phyloP scores from a whole-genome alignment of 176 grass and related monocot genomes.

The Guadua angustifolia region DNA sequence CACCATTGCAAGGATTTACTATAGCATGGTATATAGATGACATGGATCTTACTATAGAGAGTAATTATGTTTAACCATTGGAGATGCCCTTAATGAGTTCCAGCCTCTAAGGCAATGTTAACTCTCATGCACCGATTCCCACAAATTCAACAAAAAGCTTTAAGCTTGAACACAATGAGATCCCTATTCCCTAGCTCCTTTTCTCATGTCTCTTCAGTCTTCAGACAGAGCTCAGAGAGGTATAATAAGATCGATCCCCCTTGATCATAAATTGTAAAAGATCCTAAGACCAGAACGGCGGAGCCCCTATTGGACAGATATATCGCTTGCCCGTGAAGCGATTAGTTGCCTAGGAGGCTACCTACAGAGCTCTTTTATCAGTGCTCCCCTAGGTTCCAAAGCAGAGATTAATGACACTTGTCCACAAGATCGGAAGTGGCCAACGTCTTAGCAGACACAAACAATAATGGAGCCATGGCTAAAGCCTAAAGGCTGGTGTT shows the following conservation, averaged over 20 bases:
- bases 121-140: not conserved
- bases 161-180: not conserved
- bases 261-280: not conserved
- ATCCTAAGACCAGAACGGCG: not conserved
- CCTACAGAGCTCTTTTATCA: conserved; percentile 18
- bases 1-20: too few species aligned
- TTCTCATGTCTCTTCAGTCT: not conserved
- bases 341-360: conserved; percentile 23
- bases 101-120: not conserved
- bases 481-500: not conserved
- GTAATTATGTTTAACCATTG: too few species aligned
- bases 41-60: too few species aligned
- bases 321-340: conserved; percentile 50
- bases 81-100: too few species aligned
- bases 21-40: too few species aligned
- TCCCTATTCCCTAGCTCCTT: not conserved
- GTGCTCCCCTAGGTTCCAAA: conserved; percentile 30
- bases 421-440: not conserved
- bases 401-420: not conserved
- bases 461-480: conserved; percentile 29
- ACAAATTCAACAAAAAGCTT: not conserved
- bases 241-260: too few species aligned
- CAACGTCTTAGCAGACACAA: not conserved
- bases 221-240: not conserved
- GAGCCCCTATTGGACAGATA: not conserved